These are phyloP conservation scores for Penicillium verrucosum DNA, from an alignment of 2,329 filamentous ascomycete species.

Conservation along the genomic window DNA sequence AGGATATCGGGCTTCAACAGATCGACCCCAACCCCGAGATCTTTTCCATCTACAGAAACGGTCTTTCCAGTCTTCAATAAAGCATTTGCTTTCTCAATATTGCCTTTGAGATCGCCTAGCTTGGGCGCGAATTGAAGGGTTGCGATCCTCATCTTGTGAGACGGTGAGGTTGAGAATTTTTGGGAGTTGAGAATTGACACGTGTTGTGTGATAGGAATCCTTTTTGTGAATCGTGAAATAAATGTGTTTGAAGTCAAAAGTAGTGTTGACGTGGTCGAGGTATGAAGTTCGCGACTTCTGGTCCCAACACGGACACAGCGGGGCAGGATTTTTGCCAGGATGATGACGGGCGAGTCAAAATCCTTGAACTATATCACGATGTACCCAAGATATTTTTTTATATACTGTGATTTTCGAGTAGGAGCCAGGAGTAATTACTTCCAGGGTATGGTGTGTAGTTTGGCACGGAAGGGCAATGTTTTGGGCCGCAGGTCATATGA, in stretches of 20 bases:
- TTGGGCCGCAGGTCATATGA: background rate
- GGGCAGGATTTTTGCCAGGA: constrained; percentile 8
- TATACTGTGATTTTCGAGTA: background rate
- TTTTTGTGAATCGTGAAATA: background rate
- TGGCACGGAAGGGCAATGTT: background rate
- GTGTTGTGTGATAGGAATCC: background rate
- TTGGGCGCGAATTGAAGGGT: constrained; percentile 46
- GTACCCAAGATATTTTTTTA: background rate
- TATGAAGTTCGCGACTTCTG: constrained; percentile 3
- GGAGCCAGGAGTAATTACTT: background rate
- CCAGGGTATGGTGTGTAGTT: background rate
- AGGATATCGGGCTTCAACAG: constrained; percentile 51
- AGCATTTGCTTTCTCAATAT: constrained; percentile 44
- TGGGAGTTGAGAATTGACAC: background rate
- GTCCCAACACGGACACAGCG: constrained; percentile 10
- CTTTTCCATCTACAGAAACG: constrained; percentile 9
- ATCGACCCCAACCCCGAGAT: constrained; percentile 19
- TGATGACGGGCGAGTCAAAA: background rate
- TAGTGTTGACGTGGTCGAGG: background rate
- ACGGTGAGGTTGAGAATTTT: constrained; percentile 12
- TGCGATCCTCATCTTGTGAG: constrained; percentile 44
- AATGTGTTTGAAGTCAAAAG: background rate
- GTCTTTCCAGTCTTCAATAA: constrained; percentile 39
- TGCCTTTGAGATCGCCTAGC: constrained; percentile 45
- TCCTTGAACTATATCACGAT: background rate